These are phyloP conservation scores for Curvularia sp. DNA, from an alignment of 2,329 filamentous ascomycete species.

Conservation along the genomic window DNA sequence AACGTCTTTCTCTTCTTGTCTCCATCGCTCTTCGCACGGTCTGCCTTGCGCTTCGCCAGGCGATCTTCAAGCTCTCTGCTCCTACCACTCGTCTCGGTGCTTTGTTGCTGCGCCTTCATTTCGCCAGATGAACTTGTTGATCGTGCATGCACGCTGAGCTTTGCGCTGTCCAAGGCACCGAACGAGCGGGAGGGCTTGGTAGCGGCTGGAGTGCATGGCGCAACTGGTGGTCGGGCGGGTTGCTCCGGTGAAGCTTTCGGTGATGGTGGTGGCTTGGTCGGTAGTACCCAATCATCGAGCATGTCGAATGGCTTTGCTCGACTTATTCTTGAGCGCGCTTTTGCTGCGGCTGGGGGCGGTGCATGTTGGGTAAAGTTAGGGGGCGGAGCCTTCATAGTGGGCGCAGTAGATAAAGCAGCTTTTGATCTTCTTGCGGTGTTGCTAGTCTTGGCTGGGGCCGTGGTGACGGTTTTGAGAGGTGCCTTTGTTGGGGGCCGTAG, in stretches of 20 bases:
- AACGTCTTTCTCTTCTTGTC: conserved; percentile 36
- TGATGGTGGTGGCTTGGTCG: conserved; percentile 9
- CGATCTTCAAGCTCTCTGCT: conserved; percentile 38
- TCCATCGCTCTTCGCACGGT: conserved; percentile 35
- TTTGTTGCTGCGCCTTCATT: conserved; percentile 1
- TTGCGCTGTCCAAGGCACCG: not conserved
- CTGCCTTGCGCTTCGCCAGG: conserved; percentile 42
- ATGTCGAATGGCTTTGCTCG: conserved; percentile 37
- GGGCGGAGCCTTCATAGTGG: conserved; percentile 3
- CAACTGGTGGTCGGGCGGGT: not conserved
- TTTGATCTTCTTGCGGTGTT: not conserved
- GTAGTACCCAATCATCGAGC: conserved; percentile 33
- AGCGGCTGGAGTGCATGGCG: not conserved
- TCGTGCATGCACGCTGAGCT: not conserved
- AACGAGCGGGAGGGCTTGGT: not conserved
- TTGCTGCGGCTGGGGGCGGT: conserved; percentile 19
- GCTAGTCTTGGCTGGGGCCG: conserved; percentile 6
- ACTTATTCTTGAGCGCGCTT: conserved; percentile 25
- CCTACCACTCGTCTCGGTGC: conserved; percentile 2
- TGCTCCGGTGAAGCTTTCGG: conserved; percentile 2
- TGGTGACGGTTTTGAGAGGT: conserved; percentile 6
- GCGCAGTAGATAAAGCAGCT: not conserved
- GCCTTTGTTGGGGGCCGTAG: conserved; percentile 15
- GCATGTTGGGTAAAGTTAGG: conserved; percentile 31
- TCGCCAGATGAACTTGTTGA: conserved; percentile 22